These are phyloP conservation scores for Alternaria metachromatica DNA, from an alignment of 2,329 filamentous ascomycete genomes.

Conservation along the genomic window DNA sequence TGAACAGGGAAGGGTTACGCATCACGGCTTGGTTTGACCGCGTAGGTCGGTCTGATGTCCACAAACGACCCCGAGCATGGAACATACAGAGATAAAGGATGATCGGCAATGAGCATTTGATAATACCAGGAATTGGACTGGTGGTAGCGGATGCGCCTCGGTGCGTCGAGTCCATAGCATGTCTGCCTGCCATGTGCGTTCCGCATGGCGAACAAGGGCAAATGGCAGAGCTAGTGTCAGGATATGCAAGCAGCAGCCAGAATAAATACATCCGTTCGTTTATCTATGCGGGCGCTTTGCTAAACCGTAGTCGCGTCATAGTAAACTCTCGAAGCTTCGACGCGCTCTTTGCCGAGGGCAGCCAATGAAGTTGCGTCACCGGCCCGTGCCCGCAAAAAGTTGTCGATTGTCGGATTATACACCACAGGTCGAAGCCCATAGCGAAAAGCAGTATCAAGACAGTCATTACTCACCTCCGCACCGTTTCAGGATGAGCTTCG, in stretches of 20 bases:
- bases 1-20: constrained; percentile 6
- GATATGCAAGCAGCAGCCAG: not conserved
- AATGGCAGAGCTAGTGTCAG: not conserved
- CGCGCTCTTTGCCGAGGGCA: constrained; percentile 13
- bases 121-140: constrained; percentile 4
- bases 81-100: constrained; percentile 8
- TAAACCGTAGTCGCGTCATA: constrained; percentile 2
- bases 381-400: constrained; percentile 24
- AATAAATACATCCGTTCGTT: constrained; percentile 1
- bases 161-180: not conserved
- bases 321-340: constrained; percentile 18
- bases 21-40: not conserved
- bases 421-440: constrained; percentile 7
- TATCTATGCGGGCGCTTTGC: not conserved
- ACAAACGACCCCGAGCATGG: not conserved
- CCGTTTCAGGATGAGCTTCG: constrained; percentile 42
- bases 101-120: constrained; percentile 13
- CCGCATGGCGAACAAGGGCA: not conserved
- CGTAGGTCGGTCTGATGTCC: not conserved
- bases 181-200: not conserved
- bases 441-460: constrained; percentile 17
- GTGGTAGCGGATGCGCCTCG: not conserved
- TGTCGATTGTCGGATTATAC: constrained; percentile 10
- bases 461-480: constrained; percentile 13
- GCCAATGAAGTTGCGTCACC: constrained; percentile 16